Conservation (phyloP, 345 rosid species). For the Chamaenerion angustifolium region DNA sequence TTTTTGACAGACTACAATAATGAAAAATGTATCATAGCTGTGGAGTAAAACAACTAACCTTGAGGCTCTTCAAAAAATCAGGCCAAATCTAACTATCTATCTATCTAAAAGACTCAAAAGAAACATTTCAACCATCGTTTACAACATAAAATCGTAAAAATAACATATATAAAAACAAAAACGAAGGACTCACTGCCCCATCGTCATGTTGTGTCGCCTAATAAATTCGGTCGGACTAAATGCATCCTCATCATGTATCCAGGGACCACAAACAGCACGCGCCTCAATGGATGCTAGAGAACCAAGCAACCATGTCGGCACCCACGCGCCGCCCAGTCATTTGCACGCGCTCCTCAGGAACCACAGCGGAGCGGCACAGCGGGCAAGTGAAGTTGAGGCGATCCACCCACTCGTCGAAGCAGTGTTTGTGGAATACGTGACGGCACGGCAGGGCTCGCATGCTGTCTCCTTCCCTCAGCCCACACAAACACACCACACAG, state of each 20-base stretch:
- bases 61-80: too few species aligned
- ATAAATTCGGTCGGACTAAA: too few species aligned
- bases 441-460: constrained; percentile 69
- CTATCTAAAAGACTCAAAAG: too few species aligned
- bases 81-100: too few species aligned
- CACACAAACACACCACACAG: constrained; percentile 54
- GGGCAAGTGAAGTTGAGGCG: constrained; percentile 63
- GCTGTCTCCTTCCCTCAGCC: constrained; percentile 46
- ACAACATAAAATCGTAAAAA: too few species aligned
- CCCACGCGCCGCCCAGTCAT: constrained; percentile 38
- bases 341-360: constrained; percentile 27
- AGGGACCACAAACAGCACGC: neutral
- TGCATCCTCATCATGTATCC: neutral
- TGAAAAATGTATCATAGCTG: too few species aligned
- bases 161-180: too few species aligned
- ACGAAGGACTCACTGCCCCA: too few species aligned
- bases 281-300: constrained; percentile 21
- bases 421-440: constrained; percentile 70
- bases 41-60: too few species aligned
- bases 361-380: constrained; percentile 44
- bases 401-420: constrained; percentile 70
- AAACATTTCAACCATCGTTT: too few species aligned
- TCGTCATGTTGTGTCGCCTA: too few species aligned
- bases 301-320: constrained; percentile 32
- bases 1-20: too few species aligned